These are phyloP conservation scores for Epichloe amarillans DNA, from an alignment of 2,329 filamentous ascomycete genomes.

Conservation along the genomic window DNA sequence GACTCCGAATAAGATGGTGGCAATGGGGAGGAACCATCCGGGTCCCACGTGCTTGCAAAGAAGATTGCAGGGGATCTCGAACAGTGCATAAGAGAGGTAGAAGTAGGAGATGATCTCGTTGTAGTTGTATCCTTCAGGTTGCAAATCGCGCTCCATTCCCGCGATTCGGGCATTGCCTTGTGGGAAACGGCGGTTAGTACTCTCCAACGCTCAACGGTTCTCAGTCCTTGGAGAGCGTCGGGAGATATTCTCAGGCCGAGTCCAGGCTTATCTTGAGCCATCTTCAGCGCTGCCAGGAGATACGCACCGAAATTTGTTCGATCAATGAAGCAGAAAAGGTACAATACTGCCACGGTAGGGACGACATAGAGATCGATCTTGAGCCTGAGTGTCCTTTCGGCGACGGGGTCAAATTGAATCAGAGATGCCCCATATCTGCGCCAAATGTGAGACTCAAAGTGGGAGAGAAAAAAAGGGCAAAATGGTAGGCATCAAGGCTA, in stretches of 20 bases:
- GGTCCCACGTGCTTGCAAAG: slow-evolving; percentile 59
- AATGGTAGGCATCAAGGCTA: not conserved
- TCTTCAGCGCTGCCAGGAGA: not conserved
- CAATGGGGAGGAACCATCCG: slow-evolving; percentile 55
- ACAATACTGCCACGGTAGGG: slow-evolving; percentile 52
- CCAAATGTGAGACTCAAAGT: not conserved
- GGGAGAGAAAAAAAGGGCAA: not conserved
- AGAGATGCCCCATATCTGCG: slow-evolving; percentile 13
- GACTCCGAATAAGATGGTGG: slow-evolving; percentile 49
- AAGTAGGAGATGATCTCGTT: slow-evolving; percentile 55
- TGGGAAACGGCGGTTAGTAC: not conserved
- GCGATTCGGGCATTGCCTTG: slow-evolving; percentile 55
- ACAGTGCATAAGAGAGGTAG: slow-evolving; percentile 61
- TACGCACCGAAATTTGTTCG: slow-evolving; percentile 55
- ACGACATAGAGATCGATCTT: slow-evolving; percentile 56
- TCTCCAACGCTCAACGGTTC: not conserved
- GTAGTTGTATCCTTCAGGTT: slow-evolving; percentile 50
- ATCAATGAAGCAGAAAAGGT: slow-evolving; percentile 63
- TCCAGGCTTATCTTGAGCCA: too few relatives aligned
- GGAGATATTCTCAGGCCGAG: too few relatives aligned
- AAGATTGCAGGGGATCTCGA: slow-evolving; percentile 57
- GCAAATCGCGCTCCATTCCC: slow-evolving; percentile 49
- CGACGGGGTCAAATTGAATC: slow-evolving; percentile 40
- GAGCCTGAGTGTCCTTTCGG: slow-evolving; percentile 42
- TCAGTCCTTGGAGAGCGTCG: not conserved